A percentile compares a stretch with the other conserved stretches of the same genome.
phyloP scores from a whole-genome alignment of 176 grass and related monocot species.

The Ensete ventricosum region DNA sequence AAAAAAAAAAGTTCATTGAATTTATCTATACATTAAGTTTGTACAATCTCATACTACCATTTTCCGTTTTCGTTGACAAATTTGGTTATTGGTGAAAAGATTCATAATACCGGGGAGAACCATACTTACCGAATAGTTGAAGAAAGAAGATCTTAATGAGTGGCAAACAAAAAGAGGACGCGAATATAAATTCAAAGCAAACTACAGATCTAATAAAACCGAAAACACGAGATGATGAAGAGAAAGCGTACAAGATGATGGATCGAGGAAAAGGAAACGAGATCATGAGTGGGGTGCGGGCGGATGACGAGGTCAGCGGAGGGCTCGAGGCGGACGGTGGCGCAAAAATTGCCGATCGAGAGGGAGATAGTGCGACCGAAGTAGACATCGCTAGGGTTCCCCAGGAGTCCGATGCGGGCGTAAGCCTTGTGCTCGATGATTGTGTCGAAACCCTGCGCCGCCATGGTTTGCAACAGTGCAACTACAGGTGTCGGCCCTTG shows the following conservation, averaged over 20 bases:
- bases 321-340: conserved; percentile 50
- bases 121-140: no score
- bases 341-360: conserved; percentile 54
- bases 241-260: conserved; percentile 27
- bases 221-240: no score
- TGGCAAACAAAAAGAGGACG: no score
- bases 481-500: no score
- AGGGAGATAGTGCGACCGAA: conserved; percentile 52
- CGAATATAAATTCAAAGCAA: no score
- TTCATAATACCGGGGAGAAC: neutral
- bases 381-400: conserved; percentile 87
- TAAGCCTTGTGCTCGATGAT: conserved; percentile 35
- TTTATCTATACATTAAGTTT: no score
- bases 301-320: conserved; percentile 47
- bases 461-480: neutral
- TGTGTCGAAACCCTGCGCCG: neutral
- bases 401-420: conserved; percentile 59
- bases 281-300: conserved; percentile 63
- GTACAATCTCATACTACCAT: no score
- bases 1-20: no score
- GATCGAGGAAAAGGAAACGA: conserved; percentile 61
- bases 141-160: no score
- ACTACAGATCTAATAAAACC: no score
- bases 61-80: no score
- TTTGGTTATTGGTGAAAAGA: no score